Percentiles rank a stretch among this genome's conserved stretches.
phyloP scores from a whole-genome alignment of 2,329 filamentous ascomycete species.

The Venturia carpophila region DNA sequence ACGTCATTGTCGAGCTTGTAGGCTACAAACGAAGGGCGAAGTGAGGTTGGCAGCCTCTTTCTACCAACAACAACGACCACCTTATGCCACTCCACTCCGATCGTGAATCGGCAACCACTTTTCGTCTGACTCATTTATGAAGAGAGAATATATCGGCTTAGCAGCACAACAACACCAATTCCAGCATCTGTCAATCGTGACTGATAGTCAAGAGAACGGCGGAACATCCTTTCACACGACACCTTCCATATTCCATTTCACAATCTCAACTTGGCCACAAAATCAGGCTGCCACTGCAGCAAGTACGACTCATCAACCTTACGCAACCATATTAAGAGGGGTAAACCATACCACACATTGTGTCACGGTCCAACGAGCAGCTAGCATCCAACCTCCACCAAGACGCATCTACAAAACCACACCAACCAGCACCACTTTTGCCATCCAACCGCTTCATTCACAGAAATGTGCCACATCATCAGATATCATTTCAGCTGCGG shows the following conservation, averaged over 20 bases:
- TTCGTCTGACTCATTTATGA: not conserved
- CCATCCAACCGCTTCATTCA: not conserved
- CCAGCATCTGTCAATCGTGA: not conserved
- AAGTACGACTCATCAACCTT: not conserved
- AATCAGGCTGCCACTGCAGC: not conserved
- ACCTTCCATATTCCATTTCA: not conserved
- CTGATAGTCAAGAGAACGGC: not conserved
- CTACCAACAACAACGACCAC: not conserved
- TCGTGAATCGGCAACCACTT: not conserved
- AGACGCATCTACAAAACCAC: not conserved
- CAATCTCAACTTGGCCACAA: not conserved
- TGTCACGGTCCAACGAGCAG: not conserved
- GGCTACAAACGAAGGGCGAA: not conserved
- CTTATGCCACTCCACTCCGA: not conserved
- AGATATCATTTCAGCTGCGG: not conserved
- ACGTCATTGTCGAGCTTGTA: not conserved
- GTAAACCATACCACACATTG: too few species aligned
- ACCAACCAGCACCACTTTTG: not conserved
- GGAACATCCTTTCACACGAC: not conserved
- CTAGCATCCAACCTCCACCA: not conserved
- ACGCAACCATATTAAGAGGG: not conserved
- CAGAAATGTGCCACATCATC: not conserved
- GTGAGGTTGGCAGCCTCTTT: not conserved
- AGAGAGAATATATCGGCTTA: not conserved
- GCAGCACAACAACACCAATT: not conserved